phyloP scores from a whole-genome alignment of 306 rosid genomes.

The Senna siamea region DNA sequence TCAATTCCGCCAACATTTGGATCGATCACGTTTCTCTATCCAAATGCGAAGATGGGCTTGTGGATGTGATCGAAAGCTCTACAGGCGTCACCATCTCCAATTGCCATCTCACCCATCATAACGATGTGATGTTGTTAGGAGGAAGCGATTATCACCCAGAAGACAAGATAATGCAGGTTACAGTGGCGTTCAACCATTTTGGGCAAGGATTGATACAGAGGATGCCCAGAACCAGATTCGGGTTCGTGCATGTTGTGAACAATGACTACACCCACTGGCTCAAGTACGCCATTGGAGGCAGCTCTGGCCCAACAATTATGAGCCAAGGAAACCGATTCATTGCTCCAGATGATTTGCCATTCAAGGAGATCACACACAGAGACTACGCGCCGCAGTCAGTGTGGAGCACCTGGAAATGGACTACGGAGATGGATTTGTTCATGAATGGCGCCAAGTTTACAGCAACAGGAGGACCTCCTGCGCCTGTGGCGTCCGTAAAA shows the following conservation, averaged over 20 bases:
- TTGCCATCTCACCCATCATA: conserved; percentile 69
- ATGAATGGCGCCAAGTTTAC: conserved; percentile 75
- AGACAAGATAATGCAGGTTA: conserved; percentile 75
- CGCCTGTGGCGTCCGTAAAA: conserved; percentile 12
- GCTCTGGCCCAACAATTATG: conserved; percentile 71
- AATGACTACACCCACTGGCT: conserved; percentile 88
- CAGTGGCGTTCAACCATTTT: conserved; percentile 88
- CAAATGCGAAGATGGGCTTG: conserved; percentile 65
- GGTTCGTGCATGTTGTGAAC: conserved; percentile 79
- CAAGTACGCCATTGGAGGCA: conserved; percentile 93
- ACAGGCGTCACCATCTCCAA: conserved; percentile 84
- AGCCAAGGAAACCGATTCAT: conserved; percentile 87
- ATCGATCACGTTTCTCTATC: conserved; percentile 80
- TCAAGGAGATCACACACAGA: conserved; percentile 70
- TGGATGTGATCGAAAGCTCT: conserved; percentile 72
- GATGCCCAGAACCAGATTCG: conserved; percentile 82
- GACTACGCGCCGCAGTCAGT: conserved; percentile 38
- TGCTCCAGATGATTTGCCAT: conserved; percentile 44
- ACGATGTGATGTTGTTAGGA: conserved; percentile 83
- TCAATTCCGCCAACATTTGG: conserved; percentile 75
- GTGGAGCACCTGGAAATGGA: conserved; percentile 73
- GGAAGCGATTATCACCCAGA: conserved; percentile 51
- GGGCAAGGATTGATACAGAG: conserved; percentile 79
- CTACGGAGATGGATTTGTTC: conserved; percentile 64
- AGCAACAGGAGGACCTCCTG: conserved; percentile 44